A percentile compares a stretch with the other conserved stretches of the same genome.
Evolutionary conservation across 345 rosid species (phyloP).

Genomic region (Iberis pinnata): DNA sequence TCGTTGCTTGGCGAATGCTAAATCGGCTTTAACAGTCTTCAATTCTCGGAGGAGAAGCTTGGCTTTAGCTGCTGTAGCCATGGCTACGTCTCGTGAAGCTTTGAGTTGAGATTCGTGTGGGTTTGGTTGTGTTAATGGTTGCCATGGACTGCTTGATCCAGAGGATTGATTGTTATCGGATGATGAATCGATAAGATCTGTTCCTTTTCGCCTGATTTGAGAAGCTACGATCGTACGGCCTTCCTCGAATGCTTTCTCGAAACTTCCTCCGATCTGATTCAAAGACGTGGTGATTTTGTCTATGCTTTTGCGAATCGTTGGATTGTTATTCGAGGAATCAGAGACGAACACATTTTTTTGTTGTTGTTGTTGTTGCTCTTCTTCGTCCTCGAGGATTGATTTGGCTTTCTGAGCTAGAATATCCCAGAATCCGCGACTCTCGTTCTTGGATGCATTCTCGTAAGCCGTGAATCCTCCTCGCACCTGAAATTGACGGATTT

Average conservation of each 20-base stretch:
- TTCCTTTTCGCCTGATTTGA: conserved; percentile 66
- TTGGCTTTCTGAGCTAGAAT: conserved; percentile 81
- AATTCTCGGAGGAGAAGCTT: conserved; percentile 92
- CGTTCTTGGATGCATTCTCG: conserved; percentile 37
- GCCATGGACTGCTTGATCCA: conserved; percentile 44
- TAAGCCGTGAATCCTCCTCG: conserved; percentile 75
- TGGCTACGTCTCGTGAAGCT: conserved; percentile 99
- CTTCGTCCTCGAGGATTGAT: conserved; percentile 73
- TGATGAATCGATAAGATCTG: conserved; percentile 26
- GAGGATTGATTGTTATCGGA: conserved; percentile 26
- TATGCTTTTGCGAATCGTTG: conserved; percentile 61
- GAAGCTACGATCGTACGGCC: conserved; percentile 76
- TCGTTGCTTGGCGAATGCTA: conserved; percentile 81
- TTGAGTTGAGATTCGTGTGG: conserved; percentile 76
- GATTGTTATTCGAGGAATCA: conserved; percentile 45
- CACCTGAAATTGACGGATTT: conserved; percentile 15
- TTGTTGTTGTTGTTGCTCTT: conserved; percentile 15
- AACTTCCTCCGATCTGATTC: conserved; percentile 76
- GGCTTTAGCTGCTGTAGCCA: conserved; percentile 99
- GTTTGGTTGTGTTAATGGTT: conserved; percentile 35
- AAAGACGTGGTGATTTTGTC: conserved; percentile 65
- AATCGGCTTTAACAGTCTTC: conserved; percentile 89
- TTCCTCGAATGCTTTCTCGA: conserved; percentile 90
- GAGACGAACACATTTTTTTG: conserved; percentile 17
- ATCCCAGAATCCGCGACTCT: conserved; percentile 72